Evolutionary conservation across 805 yeast species (phyloP), one percentile per base, ranked within the genome.

Genomic region (Barnettozyma salicaria): DNA sequence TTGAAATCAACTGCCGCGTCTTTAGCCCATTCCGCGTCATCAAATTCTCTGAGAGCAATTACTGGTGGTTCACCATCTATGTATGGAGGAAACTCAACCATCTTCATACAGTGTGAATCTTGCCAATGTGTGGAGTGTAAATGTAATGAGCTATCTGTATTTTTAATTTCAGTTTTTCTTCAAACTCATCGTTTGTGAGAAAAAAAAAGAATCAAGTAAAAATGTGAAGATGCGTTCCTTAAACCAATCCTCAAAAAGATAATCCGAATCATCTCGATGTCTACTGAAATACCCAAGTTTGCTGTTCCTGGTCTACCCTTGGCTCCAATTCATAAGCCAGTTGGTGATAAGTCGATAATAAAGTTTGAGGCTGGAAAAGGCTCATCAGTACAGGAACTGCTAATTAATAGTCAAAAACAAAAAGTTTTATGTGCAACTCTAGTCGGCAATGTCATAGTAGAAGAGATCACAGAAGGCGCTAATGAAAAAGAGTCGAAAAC

Each of bases 251-350:
- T 9, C 10, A 17, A 7, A 14, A 12, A n/a, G 7, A 32, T n/a
- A 14, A 17, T 16, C 19, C 7, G 10, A 23, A 11, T 12, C n/a
- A 6, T 18, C 16, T 11, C 14, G 20, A 39, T 34, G 39, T 30
- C 30, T 4, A 31, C 30, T 4, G 50, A 53, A 11, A 50, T 70
- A 31, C 79, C 80, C 16, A 60, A 64, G 22, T 55, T 56, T 25
- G 85, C 72, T 3, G 66, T 79, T n/a, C 96, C 96, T 1, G 96
- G 96, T 1, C 95, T 87, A 49, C 72, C 80, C 28, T 65, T 87
- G 18, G 70, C 78, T 14, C 89, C 92, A 1, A 62, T 68, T 6
- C 68, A 63, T 48, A 67, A 38, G 12, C 41, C 41, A 13, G 19
- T 28, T 10, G 41, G 34, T 18, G 37, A 33, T 3, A 30, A 25